phyloP scores from a whole-genome alignment of 208 protist species.

The Acanthamoeba lenticulata region DNA sequence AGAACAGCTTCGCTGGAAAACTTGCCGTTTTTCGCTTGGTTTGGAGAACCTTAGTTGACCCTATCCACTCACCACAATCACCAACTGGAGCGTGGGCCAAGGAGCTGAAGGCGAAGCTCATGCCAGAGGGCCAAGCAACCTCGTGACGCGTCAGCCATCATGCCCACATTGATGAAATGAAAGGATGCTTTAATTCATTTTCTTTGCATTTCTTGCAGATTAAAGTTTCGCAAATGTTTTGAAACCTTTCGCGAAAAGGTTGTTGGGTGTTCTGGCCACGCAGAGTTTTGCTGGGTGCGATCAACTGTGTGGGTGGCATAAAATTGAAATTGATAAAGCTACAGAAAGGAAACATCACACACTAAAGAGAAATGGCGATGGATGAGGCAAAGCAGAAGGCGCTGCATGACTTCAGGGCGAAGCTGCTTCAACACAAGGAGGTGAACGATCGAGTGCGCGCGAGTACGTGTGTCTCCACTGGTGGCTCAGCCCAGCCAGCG shows the following conservation, averaged over 20 bases:
- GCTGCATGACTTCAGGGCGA: slow-evolving; percentile 81
- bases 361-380: slow-evolving; percentile 36
- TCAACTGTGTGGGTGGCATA: not conserved
- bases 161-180: no score
- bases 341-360: not conserved
- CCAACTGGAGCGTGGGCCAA: no score
- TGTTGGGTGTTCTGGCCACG: not conserved
- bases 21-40: no score
- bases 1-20: no score
- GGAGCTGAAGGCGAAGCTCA: no score
- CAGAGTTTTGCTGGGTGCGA: not conserved
- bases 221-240: no score
- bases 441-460: slow-evolving; percentile 78
- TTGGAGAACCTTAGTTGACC: no score
- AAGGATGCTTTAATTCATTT: no score
- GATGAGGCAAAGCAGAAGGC: slow-evolving; percentile 70
- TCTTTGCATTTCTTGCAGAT: no score
- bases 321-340: not conserved
- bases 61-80: no score
- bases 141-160: no score
- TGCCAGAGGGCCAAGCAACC: no score
- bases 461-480: slow-evolving; percentile 65
- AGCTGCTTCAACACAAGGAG: slow-evolving; percentile 87
- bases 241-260: not conserved
- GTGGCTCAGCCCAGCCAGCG: not conserved